Conservation (phyloP, 805 yeast species). For the Pichia exigua region DNA sequence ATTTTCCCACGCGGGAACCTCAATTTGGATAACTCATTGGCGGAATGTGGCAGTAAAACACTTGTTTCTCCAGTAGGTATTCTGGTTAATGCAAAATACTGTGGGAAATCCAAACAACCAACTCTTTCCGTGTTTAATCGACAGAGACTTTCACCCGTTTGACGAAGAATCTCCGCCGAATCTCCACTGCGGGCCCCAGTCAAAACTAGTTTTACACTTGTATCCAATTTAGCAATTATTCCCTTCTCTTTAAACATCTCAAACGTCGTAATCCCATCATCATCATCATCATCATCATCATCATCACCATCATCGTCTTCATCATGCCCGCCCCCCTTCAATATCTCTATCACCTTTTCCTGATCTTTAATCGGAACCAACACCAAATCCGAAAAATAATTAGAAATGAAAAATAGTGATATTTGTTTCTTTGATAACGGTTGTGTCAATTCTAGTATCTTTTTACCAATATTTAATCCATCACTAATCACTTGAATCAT, state of each 20-base stretch:
- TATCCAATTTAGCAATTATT: slow-evolving; percentile 39
- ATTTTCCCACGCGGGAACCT: slow-evolving; percentile 35
- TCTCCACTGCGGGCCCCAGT: slow-evolving; percentile 55
- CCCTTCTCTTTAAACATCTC: slow-evolving; percentile 28
- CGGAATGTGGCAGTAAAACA: slow-evolving; percentile 37
- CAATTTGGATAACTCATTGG: slow-evolving; percentile 28
- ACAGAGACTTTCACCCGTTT: slow-evolving; percentile 33
- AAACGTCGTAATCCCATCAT: slow-evolving; percentile 31
- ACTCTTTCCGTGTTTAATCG: slow-evolving; percentile 13
- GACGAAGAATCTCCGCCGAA: slow-evolving; percentile 32
- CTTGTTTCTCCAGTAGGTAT: slow-evolving; percentile 46
- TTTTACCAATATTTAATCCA: slow-evolving; percentile 44
- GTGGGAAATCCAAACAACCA: slow-evolving; percentile 21
- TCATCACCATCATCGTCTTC: background rate
- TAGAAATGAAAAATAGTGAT: slow-evolving; percentile 52
- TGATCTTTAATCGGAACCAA: slow-evolving; percentile 43
- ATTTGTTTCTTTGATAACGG: slow-evolving; percentile 53
- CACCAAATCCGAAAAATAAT: slow-evolving; percentile 58
- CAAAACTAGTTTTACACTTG: slow-evolving; percentile 34
- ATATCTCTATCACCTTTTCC: slow-evolving; percentile 37
- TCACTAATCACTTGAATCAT: slow-evolving; percentile 55
- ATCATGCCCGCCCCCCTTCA: slow-evolving; percentile 18
- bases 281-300: background rate
- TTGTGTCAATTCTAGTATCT: slow-evolving; percentile 48
- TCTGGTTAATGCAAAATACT: slow-evolving; percentile 45